These are phyloP conservation scores for Salvia splendens DNA, from an alignment of 257 asterid genomes.

Conservation along the genomic window DNA sequence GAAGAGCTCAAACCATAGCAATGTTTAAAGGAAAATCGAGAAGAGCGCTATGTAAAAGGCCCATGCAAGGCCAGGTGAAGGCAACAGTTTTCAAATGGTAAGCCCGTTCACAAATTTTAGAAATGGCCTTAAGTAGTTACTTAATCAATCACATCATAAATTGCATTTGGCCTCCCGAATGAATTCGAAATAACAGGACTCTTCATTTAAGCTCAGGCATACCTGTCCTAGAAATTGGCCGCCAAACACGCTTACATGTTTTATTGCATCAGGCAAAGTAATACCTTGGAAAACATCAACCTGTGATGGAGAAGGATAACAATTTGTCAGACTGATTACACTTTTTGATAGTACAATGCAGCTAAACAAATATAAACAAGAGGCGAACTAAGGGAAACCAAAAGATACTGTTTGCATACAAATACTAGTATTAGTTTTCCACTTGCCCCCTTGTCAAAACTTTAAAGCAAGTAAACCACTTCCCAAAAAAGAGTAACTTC, in stretches of 20 bases:
- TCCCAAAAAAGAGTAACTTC: constrained; percentile 3
- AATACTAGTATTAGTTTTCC: not conserved
- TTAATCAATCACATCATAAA: constrained; percentile 17
- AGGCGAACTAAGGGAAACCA: no score
- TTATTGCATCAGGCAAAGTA: constrained; percentile 95
- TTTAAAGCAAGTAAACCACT: constrained; percentile 15
- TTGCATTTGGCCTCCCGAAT: not conserved
- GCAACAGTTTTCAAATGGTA: not conserved
- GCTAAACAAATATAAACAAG: constrained; percentile 5
- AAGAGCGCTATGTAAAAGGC: not conserved
- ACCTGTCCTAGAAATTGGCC: constrained; percentile 99
- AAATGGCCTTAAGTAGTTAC: constrained; percentile 2
- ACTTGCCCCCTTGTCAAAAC: constrained; percentile 3
- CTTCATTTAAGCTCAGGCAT: constrained; percentile 27
- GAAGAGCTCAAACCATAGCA: constrained; percentile 24
- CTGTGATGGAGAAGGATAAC: constrained; percentile 41
- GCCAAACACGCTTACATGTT: constrained; percentile 87
- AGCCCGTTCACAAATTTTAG: not conserved
- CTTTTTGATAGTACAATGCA: not conserved
- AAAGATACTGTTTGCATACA: no score
- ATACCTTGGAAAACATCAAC: constrained; percentile 81
- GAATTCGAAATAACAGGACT: constrained; percentile 6
- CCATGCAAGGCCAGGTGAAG: constrained; percentile 22
- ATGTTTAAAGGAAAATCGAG: constrained; percentile 20
- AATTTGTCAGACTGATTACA: not conserved